Base-by-base conservation (phyloP, 2,329 filamentous ascomycete genomes). In the Aschersonia sp. region DNA sequence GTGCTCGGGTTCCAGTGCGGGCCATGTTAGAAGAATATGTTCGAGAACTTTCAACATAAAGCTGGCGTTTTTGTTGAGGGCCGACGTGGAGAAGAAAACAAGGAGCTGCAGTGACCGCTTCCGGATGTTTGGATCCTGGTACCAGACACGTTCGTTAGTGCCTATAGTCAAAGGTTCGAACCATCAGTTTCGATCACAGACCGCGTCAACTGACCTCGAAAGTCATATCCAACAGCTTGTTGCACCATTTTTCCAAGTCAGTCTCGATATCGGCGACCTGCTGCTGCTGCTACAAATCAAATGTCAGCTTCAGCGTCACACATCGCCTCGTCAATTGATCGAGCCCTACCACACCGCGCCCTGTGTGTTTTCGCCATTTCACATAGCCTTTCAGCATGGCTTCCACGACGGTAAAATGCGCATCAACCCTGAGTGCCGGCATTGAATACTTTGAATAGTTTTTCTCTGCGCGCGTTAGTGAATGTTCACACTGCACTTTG, bases 41-140 rank as follows among this genome's bases (percentile, higher is more conserved):
- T 96, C 88, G 3, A 97, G 74, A 29, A 95, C 86, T 59, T 85
- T 89, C 28, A 96, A 73, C 64, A 94, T 92, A 62, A 96, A 91
- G 38, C 73, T 75, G 5, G 84, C 77, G 48, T 87, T 85, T 55
- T 82, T 82, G 59, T 88, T 81, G 5, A 95, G 71, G 3, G 85
- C 85, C 31, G 80, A 84, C 1, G 85, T 89, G 1, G 88, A 91
- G 59, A 94, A 85, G 40, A 86, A 86, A 42, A 94, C 88, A 44
- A 88, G 79, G 30, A 94, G 72, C 57, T 91, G 86, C 29, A 94
- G 75, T 28, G 88, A 76, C 55, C 89, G 78, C 61, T 92, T 89
- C 52, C 83, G 79, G 52, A 95, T 84, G 53, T 88, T 74, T 1
- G 89, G 89, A 58, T 96, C 89, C 71, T 80, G 40, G 50, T 32